These are phyloP conservation scores for Gomphus bonarii DNA, from an alignment of 1,284 basidiomycete species.

Conservation along the genomic window DNA sequence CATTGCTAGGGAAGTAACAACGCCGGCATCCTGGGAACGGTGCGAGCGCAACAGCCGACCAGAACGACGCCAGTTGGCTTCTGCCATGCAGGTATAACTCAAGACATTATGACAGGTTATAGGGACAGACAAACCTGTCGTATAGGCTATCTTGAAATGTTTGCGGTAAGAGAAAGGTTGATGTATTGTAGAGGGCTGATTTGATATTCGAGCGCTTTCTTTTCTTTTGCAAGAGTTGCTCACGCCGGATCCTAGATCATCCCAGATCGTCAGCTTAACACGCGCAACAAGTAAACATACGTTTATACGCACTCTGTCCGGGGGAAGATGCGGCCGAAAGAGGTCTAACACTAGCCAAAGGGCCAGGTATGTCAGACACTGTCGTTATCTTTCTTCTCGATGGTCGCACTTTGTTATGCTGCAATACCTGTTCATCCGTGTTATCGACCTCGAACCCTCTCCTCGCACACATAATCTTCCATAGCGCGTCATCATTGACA, in stretches of 20 bases:
- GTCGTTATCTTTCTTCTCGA: not conserved
- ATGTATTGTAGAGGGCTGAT: not conserved
- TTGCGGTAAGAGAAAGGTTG: conserved; percentile 45
- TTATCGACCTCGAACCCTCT: conserved; percentile 37
- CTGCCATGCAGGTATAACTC: conserved; percentile 3
- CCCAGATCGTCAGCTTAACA: not conserved
- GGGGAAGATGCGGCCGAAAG: not conserved
- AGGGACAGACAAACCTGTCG: conserved; percentile 45
- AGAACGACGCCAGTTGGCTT: conserved; percentile 69
- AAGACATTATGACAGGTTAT: not conserved
- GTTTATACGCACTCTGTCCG: not conserved
- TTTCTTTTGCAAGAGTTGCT: not conserved
- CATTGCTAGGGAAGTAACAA: conserved; percentile 83
- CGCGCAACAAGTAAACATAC: not conserved
- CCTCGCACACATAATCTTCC: conserved; percentile 69
- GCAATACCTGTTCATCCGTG: conserved; percentile 12
- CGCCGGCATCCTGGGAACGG: conserved; percentile 59
- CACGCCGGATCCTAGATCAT: not conserved
- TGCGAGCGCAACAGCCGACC: conserved; percentile 71
- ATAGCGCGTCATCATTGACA: conserved; percentile 75
- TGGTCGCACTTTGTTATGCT: not conserved
- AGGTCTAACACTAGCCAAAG: not conserved
- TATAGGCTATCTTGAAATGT: conserved; percentile 72
- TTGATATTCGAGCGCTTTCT: not conserved
- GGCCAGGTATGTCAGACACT: not conserved